Evolutionary conservation across 1,284 basidiomycete genomes (phyloP).

Genomic region (Amylostereum areolatum): DNA sequence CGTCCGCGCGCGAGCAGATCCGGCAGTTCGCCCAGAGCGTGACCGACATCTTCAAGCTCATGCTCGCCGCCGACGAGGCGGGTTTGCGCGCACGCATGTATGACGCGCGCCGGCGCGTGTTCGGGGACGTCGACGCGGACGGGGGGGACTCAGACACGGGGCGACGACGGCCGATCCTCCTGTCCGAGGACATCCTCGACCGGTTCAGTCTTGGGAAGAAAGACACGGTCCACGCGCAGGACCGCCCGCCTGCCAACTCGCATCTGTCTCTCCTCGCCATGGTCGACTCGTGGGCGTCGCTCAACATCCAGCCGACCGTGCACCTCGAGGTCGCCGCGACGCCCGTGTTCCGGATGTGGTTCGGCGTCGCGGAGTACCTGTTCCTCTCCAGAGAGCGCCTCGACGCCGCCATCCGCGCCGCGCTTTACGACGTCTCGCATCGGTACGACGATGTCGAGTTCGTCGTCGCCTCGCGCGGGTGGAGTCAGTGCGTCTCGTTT

Average conservation of each 20-base stretch:
- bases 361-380: conserved; percentile 95
- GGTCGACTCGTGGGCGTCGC: conserved; percentile 95
- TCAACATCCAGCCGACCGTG: conserved; percentile 85
- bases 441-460: conserved; percentile 92
- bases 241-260: conserved; percentile 60
- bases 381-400: conserved; percentile 69
- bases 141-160: background rate
- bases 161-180: conserved; percentile 58
- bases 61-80: conserved; percentile 76
- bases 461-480: conserved; percentile 90
- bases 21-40: conserved; percentile 83
- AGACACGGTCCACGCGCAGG: conserved; percentile 18
- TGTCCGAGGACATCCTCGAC: conserved; percentile 85
- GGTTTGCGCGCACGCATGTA: conserved; percentile 72
- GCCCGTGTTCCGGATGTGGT: conserved; percentile 94
- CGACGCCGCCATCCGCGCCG: conserved; percentile 70
- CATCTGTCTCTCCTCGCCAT: conserved; percentile 96
- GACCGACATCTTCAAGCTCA: conserved; percentile 92
- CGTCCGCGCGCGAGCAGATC: conserved; percentile 86
- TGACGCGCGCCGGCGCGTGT: conserved; percentile 74
- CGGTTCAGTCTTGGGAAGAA: conserved; percentile 76
- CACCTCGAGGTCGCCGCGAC: conserved; percentile 95
- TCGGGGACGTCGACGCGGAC: conserved; percentile 41
- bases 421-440: conserved; percentile 77
- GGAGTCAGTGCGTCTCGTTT: conserved; percentile 93